These are phyloP conservation scores for Malassezia caprae DNA, from an alignment of 1,284 basidiomycete species.

Conservation along the genomic window DNA sequence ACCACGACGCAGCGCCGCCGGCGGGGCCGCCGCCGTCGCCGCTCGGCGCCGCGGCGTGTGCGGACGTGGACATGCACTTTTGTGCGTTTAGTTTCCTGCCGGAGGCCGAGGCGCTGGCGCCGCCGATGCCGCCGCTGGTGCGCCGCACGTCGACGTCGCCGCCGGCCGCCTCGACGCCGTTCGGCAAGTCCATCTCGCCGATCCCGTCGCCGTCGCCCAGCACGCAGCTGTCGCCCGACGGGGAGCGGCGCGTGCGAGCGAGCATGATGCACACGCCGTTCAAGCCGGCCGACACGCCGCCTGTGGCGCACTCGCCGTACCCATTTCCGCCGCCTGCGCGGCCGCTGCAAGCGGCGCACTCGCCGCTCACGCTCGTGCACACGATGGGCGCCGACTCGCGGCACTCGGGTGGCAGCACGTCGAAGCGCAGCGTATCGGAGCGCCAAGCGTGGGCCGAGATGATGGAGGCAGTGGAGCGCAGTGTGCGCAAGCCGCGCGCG, in stretches of 20 bases:
- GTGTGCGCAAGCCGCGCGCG: conserved; percentile 27
- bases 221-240: not conserved
- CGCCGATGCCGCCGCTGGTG: not conserved
- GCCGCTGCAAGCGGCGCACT: not conserved
- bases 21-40: conserved; percentile 3
- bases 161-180: conserved; percentile 30
- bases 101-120: conserved; percentile 18
- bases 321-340: not conserved
- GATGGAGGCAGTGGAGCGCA: conserved; percentile 41
- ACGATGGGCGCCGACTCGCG: conserved; percentile 40
- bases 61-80: conserved; percentile 31
- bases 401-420: conserved; percentile 43
- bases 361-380: conserved; percentile 10
- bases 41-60: conserved; percentile 21
- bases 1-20: conserved; percentile 5
- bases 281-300: not conserved
- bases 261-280: not conserved
- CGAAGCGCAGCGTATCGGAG: conserved; percentile 41
- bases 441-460: conserved; percentile 43
- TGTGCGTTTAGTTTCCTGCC: conserved; percentile 38
- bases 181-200: conserved; percentile 27
- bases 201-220: conserved; percentile 30
- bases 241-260: not conserved
- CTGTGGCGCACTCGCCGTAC: not conserved
- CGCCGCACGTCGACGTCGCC: not conserved